Percentiles rank a stretch among this genome's conserved stretches.
Evolutionary conservation across 2,329 filamentous ascomycete genomes (phyloP).

Genomic region (Thelonectria discophora): DNA sequence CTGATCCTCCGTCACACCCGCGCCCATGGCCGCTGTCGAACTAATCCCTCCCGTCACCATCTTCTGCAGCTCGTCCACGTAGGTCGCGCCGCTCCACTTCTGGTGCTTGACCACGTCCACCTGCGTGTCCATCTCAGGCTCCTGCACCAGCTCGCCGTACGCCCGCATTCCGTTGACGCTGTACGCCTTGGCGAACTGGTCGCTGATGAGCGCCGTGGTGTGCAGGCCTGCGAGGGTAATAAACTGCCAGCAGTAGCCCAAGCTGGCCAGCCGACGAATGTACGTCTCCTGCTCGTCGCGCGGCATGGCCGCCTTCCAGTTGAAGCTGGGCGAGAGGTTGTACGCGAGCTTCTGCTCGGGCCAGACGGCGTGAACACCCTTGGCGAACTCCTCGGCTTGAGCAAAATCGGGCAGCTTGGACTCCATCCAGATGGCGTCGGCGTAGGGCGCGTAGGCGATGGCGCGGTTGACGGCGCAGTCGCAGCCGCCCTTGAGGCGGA

Average conservation of each 20-base stretch:
- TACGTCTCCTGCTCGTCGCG: constrained; percentile 95
- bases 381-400: constrained; percentile 92
- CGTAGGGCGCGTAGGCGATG: constrained; percentile 90
- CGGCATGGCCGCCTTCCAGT: constrained; percentile 98
- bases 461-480: constrained; percentile 91
- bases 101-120: constrained; percentile 98
- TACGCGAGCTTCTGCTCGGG: constrained; percentile 99
- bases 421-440: constrained; percentile 99
- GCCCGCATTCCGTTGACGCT: constrained; percentile 88
- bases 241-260: constrained; percentile 99
- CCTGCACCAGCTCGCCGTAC: constrained; percentile 96
- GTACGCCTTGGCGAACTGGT: constrained; percentile 88
- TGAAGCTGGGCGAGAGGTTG: constrained; percentile 98
- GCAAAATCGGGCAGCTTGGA: constrained; percentile 91
- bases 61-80: constrained; percentile 93
- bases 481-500: constrained; percentile 90
- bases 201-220: constrained; percentile 90
- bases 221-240: constrained; percentile 98
- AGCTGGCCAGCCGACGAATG: constrained; percentile 83
- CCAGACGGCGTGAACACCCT: constrained; percentile 92
- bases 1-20: constrained; percentile 97
- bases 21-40: constrained; percentile 94
- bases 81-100: constrained; percentile 97
- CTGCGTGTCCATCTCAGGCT: constrained; percentile 91
- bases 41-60: constrained; percentile 96